phyloP scores from a whole-genome alignment of 345 rosid genomes.

The Sapria himalayana region DNA sequence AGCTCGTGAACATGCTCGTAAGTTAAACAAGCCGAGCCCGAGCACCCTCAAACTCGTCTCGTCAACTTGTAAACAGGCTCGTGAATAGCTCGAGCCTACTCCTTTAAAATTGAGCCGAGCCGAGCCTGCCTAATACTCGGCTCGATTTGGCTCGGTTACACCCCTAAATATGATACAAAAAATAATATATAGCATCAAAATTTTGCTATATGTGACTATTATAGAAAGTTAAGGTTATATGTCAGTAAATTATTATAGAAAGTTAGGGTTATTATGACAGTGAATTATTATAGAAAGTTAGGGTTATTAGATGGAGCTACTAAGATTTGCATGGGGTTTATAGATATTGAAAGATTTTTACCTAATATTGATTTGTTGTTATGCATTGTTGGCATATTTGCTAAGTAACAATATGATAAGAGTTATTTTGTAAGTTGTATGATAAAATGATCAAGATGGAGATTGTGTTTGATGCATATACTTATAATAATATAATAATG shows the following conservation, averaged over 20 bases:
- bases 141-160: no score
- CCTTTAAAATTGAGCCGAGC: no score
- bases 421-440: slow-evolving; percentile 44
- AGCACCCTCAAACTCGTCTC: no score
- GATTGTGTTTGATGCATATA: slow-evolving; percentile 27
- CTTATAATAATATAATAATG: slow-evolving; percentile 34
- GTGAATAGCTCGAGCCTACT: no score
- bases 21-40: no score
- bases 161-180: no score
- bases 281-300: slow-evolving; percentile 30
- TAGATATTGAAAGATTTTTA: slow-evolving; percentile 14
- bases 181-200: no score
- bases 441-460: slow-evolving; percentile 27
- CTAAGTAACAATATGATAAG: slow-evolving; percentile 25
- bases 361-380: slow-evolving; percentile 29
- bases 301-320: slow-evolving; percentile 32
- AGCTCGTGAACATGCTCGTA: no score
- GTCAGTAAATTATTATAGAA: slow-evolving; percentile 5
- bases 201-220: slow-evolving; percentile 27
- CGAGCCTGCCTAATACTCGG: no score
- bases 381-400: slow-evolving; percentile 35
- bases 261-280: slow-evolving; percentile 24
- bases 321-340: slow-evolving; percentile 16
- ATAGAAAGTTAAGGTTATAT: no score
- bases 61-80: no score